These are phyloP conservation scores for Actinidia chinensis DNA, from an alignment of 179 eudicot genomes.

Conservation along the genomic window DNA sequence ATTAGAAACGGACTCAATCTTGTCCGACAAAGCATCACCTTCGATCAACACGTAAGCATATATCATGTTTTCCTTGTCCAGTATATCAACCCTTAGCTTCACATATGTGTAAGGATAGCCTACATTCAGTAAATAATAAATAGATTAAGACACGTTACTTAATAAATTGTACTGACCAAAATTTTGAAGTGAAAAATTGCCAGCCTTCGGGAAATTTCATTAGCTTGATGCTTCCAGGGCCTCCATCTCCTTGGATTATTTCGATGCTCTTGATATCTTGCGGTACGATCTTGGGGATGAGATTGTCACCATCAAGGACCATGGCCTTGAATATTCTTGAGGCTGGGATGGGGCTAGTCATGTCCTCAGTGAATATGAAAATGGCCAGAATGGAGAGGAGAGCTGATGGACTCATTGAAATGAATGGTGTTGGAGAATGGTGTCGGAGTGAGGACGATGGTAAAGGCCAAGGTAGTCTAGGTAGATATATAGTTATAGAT, in stretches of 20 bases:
- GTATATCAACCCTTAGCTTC: slow-evolving; percentile 29
- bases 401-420: background rate
- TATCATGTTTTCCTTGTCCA: slow-evolving; percentile 25
- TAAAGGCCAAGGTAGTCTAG: background rate
- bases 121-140: background rate
- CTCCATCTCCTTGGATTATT: slow-evolving; percentile 24
- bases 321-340: slow-evolving; percentile 32
- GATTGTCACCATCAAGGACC: slow-evolving; percentile 24
- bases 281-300: slow-evolving; percentile 28
- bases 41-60: slow-evolving; percentile 27
- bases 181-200: slow-evolving; percentile 15
- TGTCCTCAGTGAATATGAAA: slow-evolving; percentile 14
- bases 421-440: background rate
- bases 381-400: slow-evolving; percentile 9
- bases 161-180: background rate
- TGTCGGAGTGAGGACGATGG: background rate
- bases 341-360: slow-evolving; percentile 15
- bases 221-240: too few relatives aligned
- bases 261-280: slow-evolving; percentile 26
- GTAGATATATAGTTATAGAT: slow-evolving; percentile 15
- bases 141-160: background rate
- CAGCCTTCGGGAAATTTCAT: slow-evolving; percentile 36
- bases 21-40: slow-evolving; percentile 32
- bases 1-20: slow-evolving; percentile 23
- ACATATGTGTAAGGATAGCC: slow-evolving; percentile 27